Evolutionary conservation across 1,284 basidiomycete species (phyloP), one percentile per base, ranked within the genome.

Genomic region (Microbotryomycetes sp.): DNA sequence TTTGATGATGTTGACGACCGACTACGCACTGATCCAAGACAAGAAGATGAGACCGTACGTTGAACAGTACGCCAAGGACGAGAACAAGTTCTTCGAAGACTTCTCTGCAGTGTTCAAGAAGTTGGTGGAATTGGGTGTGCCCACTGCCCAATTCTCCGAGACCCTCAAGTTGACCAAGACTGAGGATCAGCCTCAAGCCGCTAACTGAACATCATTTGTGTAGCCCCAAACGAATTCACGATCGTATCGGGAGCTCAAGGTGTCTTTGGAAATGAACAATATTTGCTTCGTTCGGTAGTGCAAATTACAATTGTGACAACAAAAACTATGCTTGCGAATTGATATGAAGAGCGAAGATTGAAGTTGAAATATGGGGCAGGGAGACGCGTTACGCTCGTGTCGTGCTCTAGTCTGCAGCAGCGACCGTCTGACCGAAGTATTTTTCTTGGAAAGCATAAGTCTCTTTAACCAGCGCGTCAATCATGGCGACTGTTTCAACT

Each of bases 391-490:
- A 30, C 48, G 42, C 42, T 55, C 26, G 2, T 23, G 42, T 16
- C 31, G 32, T 16, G 26, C 51, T 47, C 49, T 48, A 45, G 22
- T 15, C 47, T 26, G 14, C 42, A 30, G 23, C 3, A 56, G 45
- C 55, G 29, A 22, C 25, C 29, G 46, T 32, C 58, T 55, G 42
- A 53, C 55, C 59, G n/a, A 65, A 57, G 32, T 55, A 92, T 56
- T 84, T 82, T 74, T 92, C 89, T 77, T 93, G 90, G 74, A 93
- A 93, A 52, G 77, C 80, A 66, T 90, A 88, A 47, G 93, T 76
- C 73, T 92, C 89, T 71, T 87, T 83, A 82, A 89, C 89, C 5
- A 94, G 78, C 71, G 87, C 86, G 75, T 92, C 89, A 84, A 93
- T 88, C 78, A 88, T 81, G 76, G 83, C 84, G 81, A 87, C 85